These are phyloP conservation scores for Odonthalia washingtoniensis DNA, from an alignment of 31 red algal species.

Conservation along the genomic window DNA sequence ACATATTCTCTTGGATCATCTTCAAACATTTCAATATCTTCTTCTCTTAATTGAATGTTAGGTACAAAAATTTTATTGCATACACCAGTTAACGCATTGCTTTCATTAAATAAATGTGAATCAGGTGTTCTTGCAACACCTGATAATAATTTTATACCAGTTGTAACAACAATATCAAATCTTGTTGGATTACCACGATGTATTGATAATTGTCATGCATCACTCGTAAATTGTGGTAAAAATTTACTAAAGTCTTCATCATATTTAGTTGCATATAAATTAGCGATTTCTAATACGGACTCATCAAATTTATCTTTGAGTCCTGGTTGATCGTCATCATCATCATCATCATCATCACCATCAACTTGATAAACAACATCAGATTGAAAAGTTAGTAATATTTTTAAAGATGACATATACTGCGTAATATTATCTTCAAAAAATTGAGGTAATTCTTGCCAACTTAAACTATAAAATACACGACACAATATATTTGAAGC, in stretches of 20 bases:
- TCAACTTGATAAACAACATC: too few relatives aligned
- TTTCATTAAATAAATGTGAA: constrained; percentile 69
- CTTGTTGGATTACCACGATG: constrained; percentile 66
- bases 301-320: constrained; percentile 77
- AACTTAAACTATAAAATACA: constrained; percentile 90
- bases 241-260: constrained; percentile 98
- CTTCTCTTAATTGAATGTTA: too few relatives aligned
- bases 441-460: constrained; percentile 98
- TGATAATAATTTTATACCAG: constrained; percentile 95
- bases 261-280: constrained; percentile 89
- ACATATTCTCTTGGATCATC: too few relatives aligned
- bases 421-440: too few relatives aligned
- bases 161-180: constrained; percentile 88
- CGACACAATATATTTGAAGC: constrained; percentile 58
- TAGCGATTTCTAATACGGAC: too few relatives aligned
- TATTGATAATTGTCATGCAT: constrained; percentile 81
- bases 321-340: constrained; percentile 50
- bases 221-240: constrained; percentile 68
- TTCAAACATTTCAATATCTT: too few relatives aligned
- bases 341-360: constrained; percentile 49
- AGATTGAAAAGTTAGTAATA: constrained; percentile 68
- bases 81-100: constrained; percentile 63
- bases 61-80: constrained; percentile 89
- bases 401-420: constrained; percentile 72
- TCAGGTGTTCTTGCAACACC: constrained; percentile 78